Conservation (phyloP, 2,329 filamentous ascomycete species). For the Pseudopyricularia cyperi region DNA sequence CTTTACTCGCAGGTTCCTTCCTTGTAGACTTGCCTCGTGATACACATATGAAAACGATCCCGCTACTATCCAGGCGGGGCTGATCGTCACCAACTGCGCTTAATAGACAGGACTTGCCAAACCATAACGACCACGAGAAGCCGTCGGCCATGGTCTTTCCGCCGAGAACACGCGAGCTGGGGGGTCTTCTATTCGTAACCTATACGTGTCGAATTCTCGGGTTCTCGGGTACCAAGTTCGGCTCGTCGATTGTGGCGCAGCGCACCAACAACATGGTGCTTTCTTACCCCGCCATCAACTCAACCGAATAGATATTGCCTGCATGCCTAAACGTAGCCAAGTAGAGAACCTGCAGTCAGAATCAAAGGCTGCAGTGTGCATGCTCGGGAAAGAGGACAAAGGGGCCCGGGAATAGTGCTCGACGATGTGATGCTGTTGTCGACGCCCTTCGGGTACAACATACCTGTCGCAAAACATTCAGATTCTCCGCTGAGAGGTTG, state of each 20-base stretch:
- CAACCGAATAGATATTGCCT: conserved; percentile 35
- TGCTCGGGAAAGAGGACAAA: not conserved
- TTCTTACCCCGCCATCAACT: conserved; percentile 6
- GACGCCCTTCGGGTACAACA: conserved; percentile 18
- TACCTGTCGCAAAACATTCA: conserved; percentile 52
- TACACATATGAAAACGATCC: too few relatives aligned
- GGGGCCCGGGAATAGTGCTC: not conserved
- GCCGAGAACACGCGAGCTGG: too few relatives aligned
- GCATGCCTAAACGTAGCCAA: conserved; percentile 30
- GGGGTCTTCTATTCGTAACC: too few relatives aligned
- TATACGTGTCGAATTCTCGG: not conserved
- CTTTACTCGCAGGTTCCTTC: too few relatives aligned
- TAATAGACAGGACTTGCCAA: too few relatives aligned
- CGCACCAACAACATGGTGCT: not conserved
- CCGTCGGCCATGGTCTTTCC: too few relatives aligned
- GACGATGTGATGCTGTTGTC: too few relatives aligned
- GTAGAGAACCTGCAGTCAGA: conserved; percentile 3
- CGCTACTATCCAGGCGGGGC: too few relatives aligned
- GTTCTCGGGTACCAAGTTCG: not conserved
- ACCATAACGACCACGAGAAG: too few relatives aligned
- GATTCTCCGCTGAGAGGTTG: conserved; percentile 63
- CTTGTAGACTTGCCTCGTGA: too few relatives aligned
- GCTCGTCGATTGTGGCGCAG: not conserved
- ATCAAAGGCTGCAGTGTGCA: conserved; percentile 1
- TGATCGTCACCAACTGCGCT: too few relatives aligned